Percentiles rank a stretch among this genome's conserved stretches.
These are phyloP conservation scores for Haematococcus sp. DNA, from an alignment of 139 green algal species.

Conservation along the genomic window DNA sequence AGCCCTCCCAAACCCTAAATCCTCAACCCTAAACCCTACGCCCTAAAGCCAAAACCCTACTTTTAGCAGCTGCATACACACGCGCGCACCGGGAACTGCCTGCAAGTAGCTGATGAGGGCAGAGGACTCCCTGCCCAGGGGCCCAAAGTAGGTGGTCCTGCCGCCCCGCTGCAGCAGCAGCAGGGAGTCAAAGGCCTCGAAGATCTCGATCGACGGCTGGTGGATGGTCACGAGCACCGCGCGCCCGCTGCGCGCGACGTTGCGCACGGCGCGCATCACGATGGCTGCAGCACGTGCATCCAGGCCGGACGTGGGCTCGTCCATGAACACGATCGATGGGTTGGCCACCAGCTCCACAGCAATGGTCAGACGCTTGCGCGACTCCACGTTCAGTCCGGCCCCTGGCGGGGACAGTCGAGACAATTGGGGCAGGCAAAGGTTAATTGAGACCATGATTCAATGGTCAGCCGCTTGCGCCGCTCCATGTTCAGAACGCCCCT, in stretches of 20 bases:
- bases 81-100: conserved; percentile 12
- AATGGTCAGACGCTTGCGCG: conserved; percentile 89
- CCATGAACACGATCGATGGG: conserved; percentile 55
- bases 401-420: too few species aligned
- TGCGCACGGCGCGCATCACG: conserved; percentile 78
- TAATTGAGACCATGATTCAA: too few species aligned
- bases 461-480: conserved; percentile 7
- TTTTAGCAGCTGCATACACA: conserved; percentile 9
- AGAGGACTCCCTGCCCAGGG: conserved; percentile 55
- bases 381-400: conserved; percentile 48
- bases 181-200: conserved; percentile 70
- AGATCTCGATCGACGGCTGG: conserved; percentile 78
- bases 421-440: conserved; percentile 39
- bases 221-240: conserved; percentile 92
- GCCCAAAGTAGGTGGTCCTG: conserved; percentile 76
- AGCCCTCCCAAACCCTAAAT: too few species aligned
- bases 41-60: too few species aligned
- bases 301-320: conserved; percentile 65
- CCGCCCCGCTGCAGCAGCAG: conserved; percentile 73
- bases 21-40: too few species aligned
- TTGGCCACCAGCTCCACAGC: conserved; percentile 88
- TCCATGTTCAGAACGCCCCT: conserved; percentile 9
- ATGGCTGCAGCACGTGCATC: conserved; percentile 77
- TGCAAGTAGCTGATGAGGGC: conserved; percentile 64
- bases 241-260: conserved; percentile 69